A percentile compares a stretch with the other conserved stretches of the same genome.
Evolutionary conservation across 1,284 basidiomycete genomes (phyloP).

Genomic region (Cerrena zonata): DNA sequence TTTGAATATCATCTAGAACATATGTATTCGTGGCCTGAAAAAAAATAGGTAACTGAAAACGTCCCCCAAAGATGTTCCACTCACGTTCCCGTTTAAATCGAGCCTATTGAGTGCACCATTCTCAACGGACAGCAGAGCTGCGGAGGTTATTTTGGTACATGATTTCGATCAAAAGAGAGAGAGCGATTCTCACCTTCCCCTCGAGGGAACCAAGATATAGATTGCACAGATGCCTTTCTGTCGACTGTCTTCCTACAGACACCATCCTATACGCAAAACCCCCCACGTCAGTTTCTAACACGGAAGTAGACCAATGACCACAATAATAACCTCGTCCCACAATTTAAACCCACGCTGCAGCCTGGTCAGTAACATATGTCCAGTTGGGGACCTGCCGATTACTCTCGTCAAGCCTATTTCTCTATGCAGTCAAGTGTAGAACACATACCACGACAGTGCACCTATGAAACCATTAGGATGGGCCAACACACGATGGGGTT

Average conservation of each 20-base stretch:
- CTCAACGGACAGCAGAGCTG: constrained; percentile 56
- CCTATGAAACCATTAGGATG: constrained; percentile 72
- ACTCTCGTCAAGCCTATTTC: no score
- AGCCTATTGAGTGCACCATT: constrained; percentile 44
- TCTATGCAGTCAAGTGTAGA: no score
- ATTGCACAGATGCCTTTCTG: constrained; percentile 54
- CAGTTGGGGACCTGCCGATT: constrained; percentile 72
- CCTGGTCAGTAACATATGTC: constrained; percentile 59
- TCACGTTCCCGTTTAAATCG: constrained; percentile 1
- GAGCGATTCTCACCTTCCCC: constrained; percentile 55
- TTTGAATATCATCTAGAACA: background rate
- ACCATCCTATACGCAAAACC: constrained; percentile 46
- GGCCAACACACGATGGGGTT: constrained; percentile 58
- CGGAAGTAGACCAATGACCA: background rate
- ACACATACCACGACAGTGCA: constrained; percentile 73
- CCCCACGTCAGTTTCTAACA: background rate
- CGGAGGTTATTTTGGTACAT: background rate
- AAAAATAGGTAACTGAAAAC: no score
- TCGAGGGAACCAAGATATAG: constrained; percentile 66
- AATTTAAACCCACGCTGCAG: constrained; percentile 66
- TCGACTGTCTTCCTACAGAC: constrained; percentile 69
- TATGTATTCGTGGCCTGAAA: no score
- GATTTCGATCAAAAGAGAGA: background rate
- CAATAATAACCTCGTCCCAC: constrained; percentile 58
- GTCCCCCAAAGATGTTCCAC: background rate